Percentiles rank a stretch among this genome's conserved stretches.
phyloP scores from a whole-genome alignment of 305 asterid species.

The Salvia sclarea region DNA sequence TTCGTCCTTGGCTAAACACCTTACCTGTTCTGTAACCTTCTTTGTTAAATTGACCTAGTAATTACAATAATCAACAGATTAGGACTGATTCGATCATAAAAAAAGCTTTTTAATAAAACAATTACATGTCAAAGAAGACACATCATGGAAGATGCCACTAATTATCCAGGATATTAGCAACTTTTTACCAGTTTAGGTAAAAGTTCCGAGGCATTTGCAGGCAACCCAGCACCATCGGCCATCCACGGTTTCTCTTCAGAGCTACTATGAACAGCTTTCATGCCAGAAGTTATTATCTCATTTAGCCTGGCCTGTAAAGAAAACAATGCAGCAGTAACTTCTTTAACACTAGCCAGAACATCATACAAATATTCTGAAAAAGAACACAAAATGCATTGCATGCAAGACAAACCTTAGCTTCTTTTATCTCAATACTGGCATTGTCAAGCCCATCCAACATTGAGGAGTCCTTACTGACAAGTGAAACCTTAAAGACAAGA shows the following conservation, averaged over 20 bases:
- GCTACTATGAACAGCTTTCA: conserved; percentile 42
- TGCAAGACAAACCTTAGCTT: conserved; percentile 74
- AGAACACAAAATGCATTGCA: conserved; percentile 19
- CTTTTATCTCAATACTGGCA: conserved; percentile 92
- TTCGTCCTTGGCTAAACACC: conserved; percentile 79
- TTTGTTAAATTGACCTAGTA: conserved; percentile 73
- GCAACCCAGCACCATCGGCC: conserved; percentile 97
- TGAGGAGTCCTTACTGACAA: conserved; percentile 98
- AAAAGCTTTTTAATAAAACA: background rate
- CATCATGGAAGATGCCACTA: conserved; percentile 18
- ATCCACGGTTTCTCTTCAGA: conserved; percentile 74
- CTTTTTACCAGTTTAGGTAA: conserved; percentile 62
- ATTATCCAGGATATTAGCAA: conserved; percentile 14
- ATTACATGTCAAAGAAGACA: conserved; percentile 13
- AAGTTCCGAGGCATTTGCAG: conserved; percentile 83
- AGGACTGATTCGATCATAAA: conserved; percentile 6
- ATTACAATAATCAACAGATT: conserved; percentile 18
- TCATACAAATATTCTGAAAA: conserved; percentile 6
- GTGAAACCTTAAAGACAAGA: conserved; percentile 67
- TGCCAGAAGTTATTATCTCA: conserved; percentile 76
- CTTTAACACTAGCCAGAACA: conserved; percentile 14
- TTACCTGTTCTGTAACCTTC: conserved; percentile 93
- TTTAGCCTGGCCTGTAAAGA: conserved; percentile 69
- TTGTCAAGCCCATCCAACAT: conserved; percentile 98
- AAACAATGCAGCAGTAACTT: conserved; percentile 15